Base-by-base conservation (phyloP, 306 rosid species). In the Inga laurina region DNA sequence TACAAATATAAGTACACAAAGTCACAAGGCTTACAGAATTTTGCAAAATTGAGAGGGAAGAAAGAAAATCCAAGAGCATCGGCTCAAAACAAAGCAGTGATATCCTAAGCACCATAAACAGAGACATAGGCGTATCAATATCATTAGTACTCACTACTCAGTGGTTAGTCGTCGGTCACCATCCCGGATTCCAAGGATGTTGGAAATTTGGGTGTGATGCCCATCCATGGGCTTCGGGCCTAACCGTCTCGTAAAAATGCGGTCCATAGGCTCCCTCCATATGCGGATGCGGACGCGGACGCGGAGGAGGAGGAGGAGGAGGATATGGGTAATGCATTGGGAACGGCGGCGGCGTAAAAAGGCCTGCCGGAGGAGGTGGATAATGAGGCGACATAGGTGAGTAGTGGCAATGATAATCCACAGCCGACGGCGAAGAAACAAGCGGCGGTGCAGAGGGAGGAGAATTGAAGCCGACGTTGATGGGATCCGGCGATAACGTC, bases 121-220 rank as follows among this genome's bases (percentile, higher is more conserved):
- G 44, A 32, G 43, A 5, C 43, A 15, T 4, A 32, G 44, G 71
- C 41, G 39, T 34, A 32, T 13, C 37, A 35, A 34, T 14, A 34
- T 35, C 37, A 13, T 4, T 49, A 49, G 18, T 49, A 49, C 54
- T 3, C 12, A 67, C 12, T 7, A 18, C 7, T 57, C 18, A 14
- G 21, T 79, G 15, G 30, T 10, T 8, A 59, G 15, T n/a, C 65
- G 80, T 87, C 88, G 82, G 16, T 82, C 27, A 89, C 87, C 88
- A 84, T 46, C 86, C 68, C 30, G 46, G 22, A 8, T 86, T 69
- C 45, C 45, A 24, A 7, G 1, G 8, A 9, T 35, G 76, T 15
- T 77, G 85, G 54, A 27, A 77, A 45, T 71, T 74, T 1, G 85
- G 89, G 74, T 72, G 80, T 4, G 79, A 43, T 0, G 69, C 14